Evolutionary conservation across 805 yeast species (phyloP), one percentile per base, ranked within the genome.

Genomic region (Pichia deserticola): DNA sequence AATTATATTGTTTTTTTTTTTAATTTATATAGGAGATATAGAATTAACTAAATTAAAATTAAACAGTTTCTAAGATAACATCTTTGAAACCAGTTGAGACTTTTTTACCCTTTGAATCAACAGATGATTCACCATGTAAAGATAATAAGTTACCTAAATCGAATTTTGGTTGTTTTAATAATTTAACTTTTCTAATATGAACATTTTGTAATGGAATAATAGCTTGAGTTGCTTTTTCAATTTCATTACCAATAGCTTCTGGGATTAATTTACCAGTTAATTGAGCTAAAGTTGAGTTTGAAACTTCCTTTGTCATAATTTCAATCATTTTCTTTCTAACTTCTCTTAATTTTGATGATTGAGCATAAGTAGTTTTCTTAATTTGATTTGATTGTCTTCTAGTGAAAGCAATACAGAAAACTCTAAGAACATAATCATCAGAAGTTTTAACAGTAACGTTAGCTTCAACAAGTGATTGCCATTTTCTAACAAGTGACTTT

Each of bases 381-480:
- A 90, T 81, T 79, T 90, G 98, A 85, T 87, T 89, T 65, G 89
- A 83, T 75, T 86, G 90, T 77, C 96, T 88, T 84, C 86, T 89
- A 79, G 98, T 92, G 95, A 90, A 90, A 60, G 95, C 98, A 78
- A 92, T 89, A 73, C 92, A 93, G 74, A 90, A 90, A 63, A 90
- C 81, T 79, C 98, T 89, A 73, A 92, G 80, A 68, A 87, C 88
- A 87, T 90, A 90, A 75, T 92, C 98, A 72, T 90, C 98, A 62
- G 96, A 72, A 69, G 98, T 90, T 86, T 90, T 90, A 70, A 89
- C 97, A 65, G 98, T 89, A 66, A 90, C 97, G 74, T 89, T 88
- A 70, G 96, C 95, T 82, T 90, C 98, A 65, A 90, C 95, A 75
- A 92, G 81, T 61, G 97, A 83, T 82, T 90, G 98, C 97, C 97